phyloP scores from a whole-genome alignment of 371 early-diverging fungal genomes.

The Cokeromyces recurvatus region DNA sequence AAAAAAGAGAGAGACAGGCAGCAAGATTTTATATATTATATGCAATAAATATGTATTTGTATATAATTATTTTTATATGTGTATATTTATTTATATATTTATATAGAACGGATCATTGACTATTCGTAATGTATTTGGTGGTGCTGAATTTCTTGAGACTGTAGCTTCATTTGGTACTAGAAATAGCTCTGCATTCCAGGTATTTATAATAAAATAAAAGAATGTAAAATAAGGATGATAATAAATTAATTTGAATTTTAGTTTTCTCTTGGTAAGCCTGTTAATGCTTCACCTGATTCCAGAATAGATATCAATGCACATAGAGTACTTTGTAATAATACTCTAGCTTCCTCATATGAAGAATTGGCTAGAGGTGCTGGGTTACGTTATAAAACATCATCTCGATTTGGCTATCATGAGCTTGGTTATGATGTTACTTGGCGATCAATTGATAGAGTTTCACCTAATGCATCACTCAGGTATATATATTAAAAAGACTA shows the following conservation, averaged over 20 bases:
- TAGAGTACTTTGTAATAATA: conserved; percentile 42
- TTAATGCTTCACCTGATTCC: conserved; percentile 44
- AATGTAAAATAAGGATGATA: background rate
- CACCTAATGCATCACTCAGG: conserved; percentile 74
- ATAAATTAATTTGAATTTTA: no score
- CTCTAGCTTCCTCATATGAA: conserved; percentile 36
- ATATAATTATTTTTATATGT: no score
- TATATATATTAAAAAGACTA: no score
- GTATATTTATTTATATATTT: conserved; percentile 17
- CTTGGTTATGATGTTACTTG: conserved; percentile 67
- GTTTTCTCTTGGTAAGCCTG: conserved; percentile 39
- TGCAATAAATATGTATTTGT: background rate
- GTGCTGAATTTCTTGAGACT: conserved; percentile 72
- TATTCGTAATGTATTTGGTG: conserved; percentile 78
- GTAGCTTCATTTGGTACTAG: conserved; percentile 69
- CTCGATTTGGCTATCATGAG: conserved; percentile 65
- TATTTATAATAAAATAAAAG: conserved; percentile 13
- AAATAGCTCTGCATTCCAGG: conserved; percentile 72
- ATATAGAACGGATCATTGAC: conserved; percentile 57
- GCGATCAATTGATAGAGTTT: conserved; percentile 74
- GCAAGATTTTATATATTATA: no score
- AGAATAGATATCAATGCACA: conserved; percentile 44
- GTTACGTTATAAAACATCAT: conserved; percentile 42
- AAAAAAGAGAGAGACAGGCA: background rate
- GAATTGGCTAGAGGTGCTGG: conserved; percentile 40